Conservation (phyloP, 1,139 yeast genomes). For the Nakaseomyces kungkrabaensis region DNA sequence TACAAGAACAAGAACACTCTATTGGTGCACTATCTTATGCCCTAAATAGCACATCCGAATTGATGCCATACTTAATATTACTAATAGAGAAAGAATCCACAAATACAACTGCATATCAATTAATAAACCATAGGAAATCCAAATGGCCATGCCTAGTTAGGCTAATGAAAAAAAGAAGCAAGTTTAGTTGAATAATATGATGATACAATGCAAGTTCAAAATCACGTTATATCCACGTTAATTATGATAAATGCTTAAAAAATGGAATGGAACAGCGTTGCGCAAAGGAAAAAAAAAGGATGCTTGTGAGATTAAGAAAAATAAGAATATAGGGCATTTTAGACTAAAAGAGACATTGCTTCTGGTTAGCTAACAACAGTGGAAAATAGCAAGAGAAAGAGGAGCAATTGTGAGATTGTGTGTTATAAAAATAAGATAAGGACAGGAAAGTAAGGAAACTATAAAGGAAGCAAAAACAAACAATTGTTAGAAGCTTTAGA, state of each 20-base stretch:
- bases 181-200: background rate
- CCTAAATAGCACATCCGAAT: conserved; percentile 13
- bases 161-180: background rate
- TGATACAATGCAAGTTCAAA: background rate
- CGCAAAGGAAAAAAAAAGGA: background rate
- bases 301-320: background rate
- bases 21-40: conserved; percentile 22
- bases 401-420: no score
- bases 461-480: background rate
- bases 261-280: background rate
- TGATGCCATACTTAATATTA: conserved; percentile 17
- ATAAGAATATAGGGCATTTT: background rate
- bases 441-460: background rate
- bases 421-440: no score
- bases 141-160: background rate
- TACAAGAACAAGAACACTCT: conserved; percentile 15
- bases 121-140: conserved; percentile 5
- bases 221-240: background rate
- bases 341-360: background rate
- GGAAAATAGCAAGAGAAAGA: no score
- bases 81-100: conserved; percentile 19
- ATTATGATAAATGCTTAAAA: background rate
- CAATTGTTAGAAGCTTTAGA: background rate
- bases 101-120: conserved; percentile 17
- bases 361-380: no score